These are phyloP conservation scores for Blepharisma japonicum DNA, from an alignment of 73 alveolate genomes.

Conservation along the genomic window DNA sequence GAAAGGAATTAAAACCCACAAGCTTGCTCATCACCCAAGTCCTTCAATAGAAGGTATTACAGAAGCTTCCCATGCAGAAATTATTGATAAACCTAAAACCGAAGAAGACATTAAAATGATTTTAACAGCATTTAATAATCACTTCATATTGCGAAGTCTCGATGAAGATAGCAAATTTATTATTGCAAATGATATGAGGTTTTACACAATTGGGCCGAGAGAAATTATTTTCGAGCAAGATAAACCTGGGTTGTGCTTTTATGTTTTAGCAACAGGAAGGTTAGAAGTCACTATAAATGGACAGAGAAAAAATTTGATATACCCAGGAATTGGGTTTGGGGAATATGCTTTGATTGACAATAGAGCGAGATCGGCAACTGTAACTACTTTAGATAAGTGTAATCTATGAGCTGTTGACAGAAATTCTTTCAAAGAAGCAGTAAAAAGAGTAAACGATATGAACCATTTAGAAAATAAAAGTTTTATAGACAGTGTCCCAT, in stretches of 20 bases:
- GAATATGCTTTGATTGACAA: conserved; percentile 1
- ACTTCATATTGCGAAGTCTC: conserved; percentile 17
- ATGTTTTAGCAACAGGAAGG: not conserved
- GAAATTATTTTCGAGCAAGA: conserved; percentile 22
- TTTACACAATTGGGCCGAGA: not conserved
- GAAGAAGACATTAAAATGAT: conserved; percentile 9
- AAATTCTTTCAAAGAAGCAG: conserved; percentile 73
- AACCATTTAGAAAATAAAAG: conserved; percentile 41
- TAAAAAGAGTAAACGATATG: conserved; percentile 30
- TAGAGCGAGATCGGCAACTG: conserved; percentile 15
- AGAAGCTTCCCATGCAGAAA: conserved; percentile 9
- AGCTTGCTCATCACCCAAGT: too few species aligned
- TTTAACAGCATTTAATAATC: not conserved
- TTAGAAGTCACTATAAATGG: conserved; percentile 4
- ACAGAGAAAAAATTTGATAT: not conserved
- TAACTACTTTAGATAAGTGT: conserved; percentile 64
- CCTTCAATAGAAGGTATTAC: not conserved
- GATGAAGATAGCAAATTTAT: conserved; percentile 11
- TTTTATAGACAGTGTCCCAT: conserved; percentile 35
- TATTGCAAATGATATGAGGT: not conserved
- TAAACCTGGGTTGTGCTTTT: not conserved
- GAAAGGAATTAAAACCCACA: too few species aligned
- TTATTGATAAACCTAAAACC: not conserved
- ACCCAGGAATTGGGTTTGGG: conserved; percentile 26
- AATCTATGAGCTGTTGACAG: conserved; percentile 85